Evolutionary conservation across 164 flowering plant genomes (phyloP).

Genomic region (Cinnamomum chago): DNA sequence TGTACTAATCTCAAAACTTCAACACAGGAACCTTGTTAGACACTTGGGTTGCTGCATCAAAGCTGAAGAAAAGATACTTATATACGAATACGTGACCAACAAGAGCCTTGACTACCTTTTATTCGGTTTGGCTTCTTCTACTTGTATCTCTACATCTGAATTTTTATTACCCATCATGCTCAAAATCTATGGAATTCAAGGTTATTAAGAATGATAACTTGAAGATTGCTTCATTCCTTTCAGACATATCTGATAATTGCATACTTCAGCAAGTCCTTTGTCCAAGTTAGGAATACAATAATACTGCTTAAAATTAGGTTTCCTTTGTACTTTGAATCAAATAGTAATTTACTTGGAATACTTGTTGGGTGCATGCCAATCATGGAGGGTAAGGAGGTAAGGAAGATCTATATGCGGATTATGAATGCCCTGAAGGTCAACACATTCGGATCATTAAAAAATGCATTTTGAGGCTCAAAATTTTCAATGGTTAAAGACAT

Average conservation of each 20-base stretch:
- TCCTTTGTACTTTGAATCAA: background rate
- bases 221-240: no score
- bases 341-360: background rate
- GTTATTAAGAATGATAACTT: background rate
- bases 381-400: no score
- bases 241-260: no score
- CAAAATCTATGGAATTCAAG: background rate
- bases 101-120: constrained; percentile 3
- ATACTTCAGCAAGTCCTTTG: no score
- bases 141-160: background rate
- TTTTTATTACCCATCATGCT: background rate
- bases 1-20: constrained; percentile 2
- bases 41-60: constrained; percentile 6
- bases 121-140: constrained; percentile 11
- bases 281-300: no score
- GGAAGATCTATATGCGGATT: no score
- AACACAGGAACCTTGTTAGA: constrained; percentile 6
- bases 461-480: no score
- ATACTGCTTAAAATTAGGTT: no score
- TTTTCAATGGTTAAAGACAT: no score
- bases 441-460: no score
- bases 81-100: constrained; percentile 9
- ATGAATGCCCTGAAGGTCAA: no score
- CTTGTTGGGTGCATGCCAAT: no score
- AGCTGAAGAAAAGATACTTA: background rate